Conservation (phyloP, 1,284 basidiomycete genomes). For the Ustilago loliicola region DNA sequence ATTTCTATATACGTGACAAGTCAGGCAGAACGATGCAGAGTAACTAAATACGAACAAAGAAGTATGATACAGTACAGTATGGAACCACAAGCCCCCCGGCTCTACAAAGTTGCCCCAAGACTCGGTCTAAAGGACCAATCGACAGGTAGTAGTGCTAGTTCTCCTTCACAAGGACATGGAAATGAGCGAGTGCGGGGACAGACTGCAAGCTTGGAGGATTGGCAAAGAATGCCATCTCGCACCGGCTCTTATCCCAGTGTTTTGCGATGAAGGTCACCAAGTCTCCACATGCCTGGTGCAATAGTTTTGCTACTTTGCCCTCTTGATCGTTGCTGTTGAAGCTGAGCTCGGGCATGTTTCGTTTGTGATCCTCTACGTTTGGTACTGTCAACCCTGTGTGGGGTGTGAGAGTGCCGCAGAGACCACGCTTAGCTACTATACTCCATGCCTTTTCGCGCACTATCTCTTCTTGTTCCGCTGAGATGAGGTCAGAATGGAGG, state of each 20-base stretch:
- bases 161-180: constrained; percentile 33
- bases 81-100: not conserved
- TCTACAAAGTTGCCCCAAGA: too few relatives aligned
- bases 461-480: not conserved
- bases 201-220: constrained; percentile 42
- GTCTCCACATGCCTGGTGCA: constrained; percentile 2
- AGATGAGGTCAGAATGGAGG: constrained; percentile 17
- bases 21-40: too few relatives aligned
- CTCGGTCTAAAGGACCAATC: too few relatives aligned
- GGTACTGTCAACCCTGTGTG: not conserved
- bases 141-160: not conserved
- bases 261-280: constrained; percentile 15
- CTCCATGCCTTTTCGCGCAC: constrained; percentile 8
- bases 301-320: not conserved
- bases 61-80: constrained; percentile 18
- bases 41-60: not conserved
- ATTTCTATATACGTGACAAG: not conserved
- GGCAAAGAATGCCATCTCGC: constrained; percentile 36
- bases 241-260: constrained; percentile 15
- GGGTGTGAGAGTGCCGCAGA: constrained; percentile 28
- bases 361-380: constrained; percentile 5
- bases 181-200: constrained; percentile 36
- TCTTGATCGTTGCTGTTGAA: not conserved
- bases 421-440: constrained; percentile 21
- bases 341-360: constrained; percentile 9